Percentiles rank a stretch among this genome's conserved stretches.
These are phyloP conservation scores for Chrysoporthe cubensis DNA, from an alignment of 2,329 filamentous ascomycete species.

Conservation along the genomic window DNA sequence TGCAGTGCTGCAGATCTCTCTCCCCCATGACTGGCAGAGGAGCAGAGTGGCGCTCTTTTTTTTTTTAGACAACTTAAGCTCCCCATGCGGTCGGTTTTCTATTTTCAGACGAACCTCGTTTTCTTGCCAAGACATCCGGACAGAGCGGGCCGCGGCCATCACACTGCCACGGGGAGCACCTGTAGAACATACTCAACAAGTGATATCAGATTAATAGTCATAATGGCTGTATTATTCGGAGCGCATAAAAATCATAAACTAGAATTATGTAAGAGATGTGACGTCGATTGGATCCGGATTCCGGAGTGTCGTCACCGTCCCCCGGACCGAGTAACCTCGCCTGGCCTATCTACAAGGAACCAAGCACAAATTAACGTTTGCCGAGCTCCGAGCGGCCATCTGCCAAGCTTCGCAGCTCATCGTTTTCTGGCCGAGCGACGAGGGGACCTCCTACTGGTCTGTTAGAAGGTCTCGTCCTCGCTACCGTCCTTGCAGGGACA, in stretches of 20 bases:
- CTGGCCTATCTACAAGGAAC: background rate
- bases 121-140: background rate
- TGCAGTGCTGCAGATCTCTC: background rate
- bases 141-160: background rate
- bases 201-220: background rate
- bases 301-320: conserved; percentile 2
- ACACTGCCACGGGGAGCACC: background rate
- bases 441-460: conserved; percentile 2
- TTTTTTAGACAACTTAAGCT: background rate
- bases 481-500: conserved; percentile 4
- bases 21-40: background rate
- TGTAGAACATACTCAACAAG: background rate
- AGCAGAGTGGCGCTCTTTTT: background rate
- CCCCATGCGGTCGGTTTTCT: background rate
- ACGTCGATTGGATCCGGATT: background rate
- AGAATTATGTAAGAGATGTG: background rate
- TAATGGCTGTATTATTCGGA: background rate
- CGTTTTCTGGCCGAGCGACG: background rate
- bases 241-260: background rate
- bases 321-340: conserved; percentile 2
- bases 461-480: background rate
- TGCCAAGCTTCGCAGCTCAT: background rate
- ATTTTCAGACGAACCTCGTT: conserved; percentile 2
- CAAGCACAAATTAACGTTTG: background rate
- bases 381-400: background rate